phyloP scores from a whole-genome alignment of 805 yeast genomes.

The Myxozyma neglecta region DNA sequence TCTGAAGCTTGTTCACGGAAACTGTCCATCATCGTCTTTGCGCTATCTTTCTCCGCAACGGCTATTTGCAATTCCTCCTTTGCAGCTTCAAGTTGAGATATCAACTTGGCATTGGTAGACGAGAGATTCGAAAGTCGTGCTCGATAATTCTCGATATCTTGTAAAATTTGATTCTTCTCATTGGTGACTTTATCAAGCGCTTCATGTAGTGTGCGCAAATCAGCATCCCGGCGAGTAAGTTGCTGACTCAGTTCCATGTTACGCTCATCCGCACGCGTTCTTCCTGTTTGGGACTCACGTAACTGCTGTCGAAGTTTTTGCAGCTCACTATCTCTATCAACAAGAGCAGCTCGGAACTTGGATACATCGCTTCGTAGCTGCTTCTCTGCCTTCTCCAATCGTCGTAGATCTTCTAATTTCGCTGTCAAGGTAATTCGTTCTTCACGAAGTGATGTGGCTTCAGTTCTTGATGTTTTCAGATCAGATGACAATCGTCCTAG shows the following conservation, averaged over 20 bases:
- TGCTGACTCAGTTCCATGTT: slow-evolving; percentile 37
- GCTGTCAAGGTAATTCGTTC: slow-evolving; percentile 29
- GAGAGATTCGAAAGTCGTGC: slow-evolving; percentile 46
- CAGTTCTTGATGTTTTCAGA: slow-evolving; percentile 23
- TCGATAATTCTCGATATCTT: slow-evolving; percentile 42
- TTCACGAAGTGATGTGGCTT: slow-evolving; percentile 25
- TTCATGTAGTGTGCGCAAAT: slow-evolving; percentile 10
- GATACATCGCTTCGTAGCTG: slow-evolving; percentile 13
- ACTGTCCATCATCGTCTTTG: slow-evolving; percentile 48
- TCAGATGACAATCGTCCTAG: slow-evolving; percentile 32
- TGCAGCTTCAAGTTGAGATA: slow-evolving; percentile 46
- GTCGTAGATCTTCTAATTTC: slow-evolving; percentile 17
- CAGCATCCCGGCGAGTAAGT: slow-evolving; percentile 29
- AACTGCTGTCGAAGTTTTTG: slow-evolving; percentile 14
- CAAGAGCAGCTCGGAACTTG: slow-evolving; percentile 15
- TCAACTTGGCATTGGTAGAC: slow-evolving; percentile 44
- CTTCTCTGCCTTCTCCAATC: slow-evolving; percentile 28
- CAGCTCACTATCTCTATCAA: slow-evolving; percentile 28
- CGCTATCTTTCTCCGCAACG: slow-evolving; percentile 39
- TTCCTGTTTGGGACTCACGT: slow-evolving; percentile 22
- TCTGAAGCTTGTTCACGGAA: slow-evolving; percentile 65
- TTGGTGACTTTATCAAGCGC: slow-evolving; percentile 35
- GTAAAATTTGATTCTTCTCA: slow-evolving; percentile 41
- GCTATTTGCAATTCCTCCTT: slow-evolving; percentile 38
- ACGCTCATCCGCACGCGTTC: slow-evolving; percentile 23